Base-by-base conservation (phyloP, 352 stramenopile genomes). In the Phytophthora rubi region DNA sequence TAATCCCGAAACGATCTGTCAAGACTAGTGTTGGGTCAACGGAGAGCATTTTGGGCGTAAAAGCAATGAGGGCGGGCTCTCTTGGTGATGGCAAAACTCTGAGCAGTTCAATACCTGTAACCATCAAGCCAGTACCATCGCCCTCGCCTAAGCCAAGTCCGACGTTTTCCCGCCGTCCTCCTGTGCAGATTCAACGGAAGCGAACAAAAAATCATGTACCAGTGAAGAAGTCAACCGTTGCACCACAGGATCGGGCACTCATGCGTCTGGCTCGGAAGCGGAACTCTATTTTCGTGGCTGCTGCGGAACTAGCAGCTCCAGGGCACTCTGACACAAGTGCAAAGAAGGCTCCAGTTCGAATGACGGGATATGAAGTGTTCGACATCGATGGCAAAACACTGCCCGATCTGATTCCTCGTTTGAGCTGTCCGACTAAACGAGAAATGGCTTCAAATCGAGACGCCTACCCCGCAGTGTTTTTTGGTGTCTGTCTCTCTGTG, bases 131-230 rank as follows among this genome's bases (percentile, higher is more conserved):
- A 48, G 42, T 15, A 48, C 42, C 42, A 13, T 53, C 60, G 51
- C 42, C 39, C 1, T 67, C 69, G 59, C 44, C 60, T 53, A 30
- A 60, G 49, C 54, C 53, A 48, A 65, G 53, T 39, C 42, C 58
- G 23, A 60, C 53, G 3, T 47, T 63, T 16, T 55, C 44, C 54
- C 67, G 35, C 4, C 37, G 23, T 10, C 49, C 70, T 12, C n/a
- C 30, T 9, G 45, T 59, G 39, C 45, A 26, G 51, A 28, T 26
- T 23, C 51, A 59, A n/a, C 42, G 55, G 21, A 77, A 69, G 39
- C 71, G 80, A 35, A 74, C 59, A 3, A 92, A 92, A 71, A 86
- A 87, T 15, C 32, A 59, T 7, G 84, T 92, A 2, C 77, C 82
- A 23, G 30, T 83, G 15, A 62, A 74, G 12, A 69, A 62, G 8